These are phyloP conservation scores for Ilex aquifolium DNA, from an alignment of 257 asterid species.

Conservation along the genomic window DNA sequence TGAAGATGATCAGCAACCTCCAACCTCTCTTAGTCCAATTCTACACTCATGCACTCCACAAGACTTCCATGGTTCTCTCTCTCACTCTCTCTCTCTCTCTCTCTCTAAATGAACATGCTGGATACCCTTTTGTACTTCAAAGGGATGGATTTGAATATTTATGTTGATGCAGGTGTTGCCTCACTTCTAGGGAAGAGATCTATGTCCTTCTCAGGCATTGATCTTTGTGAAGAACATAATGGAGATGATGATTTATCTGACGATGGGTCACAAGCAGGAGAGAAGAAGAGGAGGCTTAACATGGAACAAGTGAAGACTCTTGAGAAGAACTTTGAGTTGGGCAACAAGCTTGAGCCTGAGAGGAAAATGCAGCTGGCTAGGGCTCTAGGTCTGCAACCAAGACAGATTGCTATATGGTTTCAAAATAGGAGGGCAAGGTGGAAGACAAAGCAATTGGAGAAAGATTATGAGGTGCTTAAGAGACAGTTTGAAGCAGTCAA, in stretches of 20 bases:
- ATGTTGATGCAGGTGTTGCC: constrained; percentile 17
- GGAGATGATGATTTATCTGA: constrained; percentile 53
- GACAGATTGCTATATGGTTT: constrained; percentile 66
- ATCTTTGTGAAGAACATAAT: constrained; percentile 22
- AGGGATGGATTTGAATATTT: not conserved
- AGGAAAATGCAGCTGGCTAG: constrained; percentile 62
- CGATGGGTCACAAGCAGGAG: constrained; percentile 50
- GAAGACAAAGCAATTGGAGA: constrained; percentile 66
- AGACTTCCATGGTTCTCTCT: constrained; percentile 37
- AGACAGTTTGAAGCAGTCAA: constrained; percentile 51
- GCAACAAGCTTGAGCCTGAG: constrained; percentile 59
- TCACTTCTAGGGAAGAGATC: constrained; percentile 41
- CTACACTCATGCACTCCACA: constrained; percentile 44
- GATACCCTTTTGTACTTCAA: too few species aligned
- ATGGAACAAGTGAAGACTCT: constrained; percentile 59
- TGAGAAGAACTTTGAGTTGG: constrained; percentile 56
- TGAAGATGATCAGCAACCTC: constrained; percentile 26
- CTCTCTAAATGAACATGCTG: too few species aligned
- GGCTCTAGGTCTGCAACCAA: constrained; percentile 56
- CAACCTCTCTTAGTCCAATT: constrained; percentile 34
- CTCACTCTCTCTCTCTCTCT: not conserved
- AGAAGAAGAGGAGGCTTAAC: constrained; percentile 57
- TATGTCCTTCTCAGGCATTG: constrained; percentile 26
- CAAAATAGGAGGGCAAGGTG: constrained; percentile 68
- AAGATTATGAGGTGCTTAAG: constrained; percentile 47